These are phyloP conservation scores for Apiospora kogelbergensis DNA, from an alignment of 2,329 filamentous ascomycete genomes.

Conservation along the genomic window DNA sequence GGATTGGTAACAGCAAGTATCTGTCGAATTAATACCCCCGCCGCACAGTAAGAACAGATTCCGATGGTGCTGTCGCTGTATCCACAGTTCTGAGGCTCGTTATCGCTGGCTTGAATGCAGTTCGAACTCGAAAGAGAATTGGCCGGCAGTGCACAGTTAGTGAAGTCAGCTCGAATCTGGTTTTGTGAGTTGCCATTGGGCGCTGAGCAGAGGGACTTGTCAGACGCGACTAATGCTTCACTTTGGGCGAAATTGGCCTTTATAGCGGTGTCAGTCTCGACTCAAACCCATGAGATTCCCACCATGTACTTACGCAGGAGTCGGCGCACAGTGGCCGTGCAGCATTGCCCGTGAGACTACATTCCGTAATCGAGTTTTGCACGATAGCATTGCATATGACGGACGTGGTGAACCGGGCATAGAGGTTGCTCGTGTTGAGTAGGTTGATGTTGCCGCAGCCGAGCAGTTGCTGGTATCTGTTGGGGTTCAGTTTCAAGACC, in stretches of 20 bases:
- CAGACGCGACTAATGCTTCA: slow-evolving; percentile 80
- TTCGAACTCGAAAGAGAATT: slow-evolving; percentile 68
- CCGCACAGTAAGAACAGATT: slow-evolving; percentile 82
- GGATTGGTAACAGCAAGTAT: slow-evolving; percentile 89
- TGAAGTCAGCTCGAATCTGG: slow-evolving; percentile 89
- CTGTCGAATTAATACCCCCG: slow-evolving; percentile 85
- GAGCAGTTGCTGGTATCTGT: slow-evolving; percentile 77
- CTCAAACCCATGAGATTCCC: slow-evolving; percentile 23
- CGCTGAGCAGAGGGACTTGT: slow-evolving; percentile 69
- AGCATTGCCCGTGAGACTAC: slow-evolving; percentile 62
- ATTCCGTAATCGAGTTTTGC: slow-evolving; percentile 77
- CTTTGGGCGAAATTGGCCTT: slow-evolving; percentile 83
- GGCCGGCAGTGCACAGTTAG: slow-evolving; percentile 82
- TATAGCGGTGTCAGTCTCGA: background rate
- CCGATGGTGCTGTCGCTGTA: slow-evolving; percentile 71
- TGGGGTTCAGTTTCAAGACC: slow-evolving; percentile 15
- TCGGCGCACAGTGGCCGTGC: slow-evolving; percentile 83
- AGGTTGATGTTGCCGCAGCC: slow-evolving; percentile 79
- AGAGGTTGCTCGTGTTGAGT: slow-evolving; percentile 76
- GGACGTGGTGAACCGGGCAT: slow-evolving; percentile 90
- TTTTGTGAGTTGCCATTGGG: slow-evolving; percentile 64
- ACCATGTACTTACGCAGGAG: slow-evolving; percentile 66
- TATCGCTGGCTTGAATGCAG: slow-evolving; percentile 75
- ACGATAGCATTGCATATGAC: slow-evolving; percentile 93
- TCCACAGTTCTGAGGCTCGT: slow-evolving; percentile 86